Base-by-base conservation (phyloP, 2,329 filamentous ascomycete species). In the Ophiostoma australiae region DNA sequence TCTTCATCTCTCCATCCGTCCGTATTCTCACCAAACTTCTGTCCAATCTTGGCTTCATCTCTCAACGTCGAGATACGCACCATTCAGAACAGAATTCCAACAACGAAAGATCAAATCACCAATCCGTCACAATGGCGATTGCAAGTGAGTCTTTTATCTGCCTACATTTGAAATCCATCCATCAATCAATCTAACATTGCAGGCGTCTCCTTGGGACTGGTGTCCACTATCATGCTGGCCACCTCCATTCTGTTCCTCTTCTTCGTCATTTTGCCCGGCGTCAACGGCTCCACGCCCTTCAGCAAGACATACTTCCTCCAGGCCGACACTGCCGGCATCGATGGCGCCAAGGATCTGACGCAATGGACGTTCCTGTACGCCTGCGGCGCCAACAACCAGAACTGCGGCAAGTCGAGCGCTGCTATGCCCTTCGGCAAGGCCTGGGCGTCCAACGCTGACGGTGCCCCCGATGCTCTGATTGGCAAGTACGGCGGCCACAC, bases 311-410 rank as follows among this genome's bases (percentile, higher is more conserved):
- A 93, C 81, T 97, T 97, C 84, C 87, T 98, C 41, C 85, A 90
- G 77, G 92, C 92, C 76, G 86, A 91, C 78, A 97, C 94, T 0
- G 82, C 82, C 41, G 87, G 84, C 77, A 93, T 97, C 77, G 83
- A 86, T 3, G 89, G 89, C 67, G 90, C 92, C 15, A 87, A 89
- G 69, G 73, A 84, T 69, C 76, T 85, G 23, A 90, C 92, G 15
- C 89, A 94, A 81, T 98, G 94, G 94, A 96, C 93, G 48, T 97
- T 91, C 81, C 95, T 96, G 84, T 90, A 91, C 79, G 84, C 96
- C 73, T 97, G 94, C 81, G 87, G 89, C 69, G 83, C 83, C 39
- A 82, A 81, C 73, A 87, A 89, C 78, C 83, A 83, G 69, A 81
- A 91, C 80, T 97, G 93, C 81, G 86, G 88, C 72, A 77, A 77